Base-by-base conservation (phyloP, 176 grass and related monocot species). In the Areca catechu region DNA sequence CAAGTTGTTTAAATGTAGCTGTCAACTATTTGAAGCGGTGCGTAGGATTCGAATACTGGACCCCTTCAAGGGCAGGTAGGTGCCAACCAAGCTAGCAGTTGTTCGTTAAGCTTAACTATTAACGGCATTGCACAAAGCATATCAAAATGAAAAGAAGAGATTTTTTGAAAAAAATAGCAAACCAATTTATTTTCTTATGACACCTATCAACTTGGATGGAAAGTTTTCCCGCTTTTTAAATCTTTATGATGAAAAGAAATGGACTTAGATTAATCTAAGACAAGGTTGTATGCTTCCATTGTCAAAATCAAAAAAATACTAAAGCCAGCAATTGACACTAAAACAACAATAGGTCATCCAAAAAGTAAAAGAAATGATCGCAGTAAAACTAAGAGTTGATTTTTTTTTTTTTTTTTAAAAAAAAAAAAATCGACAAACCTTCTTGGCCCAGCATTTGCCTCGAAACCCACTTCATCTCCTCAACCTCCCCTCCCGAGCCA, bases 401-500 rank as follows among this genome's bases (percentile, higher is more conserved):
- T 29, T 6, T 29, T 29, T 29, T 29, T 27, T 24, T 24, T 1
- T 24, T 24, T 3, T 24, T 24, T 24, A 3, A 7, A 43, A 43
- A 29, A 6, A 15, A 62, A 17, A 63, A 65, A 20, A 57, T 58
- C 75, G 88, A n/a, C n/a, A 3, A 10, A 43, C 86, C 86, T 84
- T 85, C 60, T 19, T 85, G 60, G 19, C 20, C 67, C 53, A 79
- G 71, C 49, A 88, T 61, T 62, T 84, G 34, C 17, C 48, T 67
- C 68, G n/a, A 90, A 63, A 16, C 16, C 3, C 52, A 51, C 24
- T 75, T 72, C 74, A 82, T 84, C 71, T 84, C 74, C 37, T 19
- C 71, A 85, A 87, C 63, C 74, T 82, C 49, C 57, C 71, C 37
- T 84, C 77, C 62, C 67, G 51, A 21, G 89, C 68, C 50, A 96